Percentiles rank a stretch among this genome's conserved stretches.
These are phyloP conservation scores for Parachaetomium inaequale DNA, from an alignment of 495 filamentous ascomycete species.

Conservation along the genomic window DNA sequence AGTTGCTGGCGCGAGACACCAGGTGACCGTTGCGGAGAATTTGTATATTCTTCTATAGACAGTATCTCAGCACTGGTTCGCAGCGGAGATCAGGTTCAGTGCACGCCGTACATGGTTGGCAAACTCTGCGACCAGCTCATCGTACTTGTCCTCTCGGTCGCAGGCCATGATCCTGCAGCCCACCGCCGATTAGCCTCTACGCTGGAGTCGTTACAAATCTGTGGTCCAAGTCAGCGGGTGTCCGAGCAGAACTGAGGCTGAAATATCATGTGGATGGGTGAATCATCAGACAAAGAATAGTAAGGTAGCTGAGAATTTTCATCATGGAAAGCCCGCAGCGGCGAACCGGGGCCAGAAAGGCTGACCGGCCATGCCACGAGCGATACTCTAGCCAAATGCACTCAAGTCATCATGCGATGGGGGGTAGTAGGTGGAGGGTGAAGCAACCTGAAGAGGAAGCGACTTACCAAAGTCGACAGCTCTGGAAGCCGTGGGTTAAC, in stretches of 20 bases:
- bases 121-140: slow-evolving; percentile 73
- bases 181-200: slow-evolving; percentile 15
- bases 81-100: slow-evolving; percentile 30
- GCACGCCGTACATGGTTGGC: slow-evolving; percentile 57
- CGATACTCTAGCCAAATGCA: slow-evolving; percentile 99
- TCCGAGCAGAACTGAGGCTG: slow-evolving; percentile 1
- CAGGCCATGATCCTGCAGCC: slow-evolving; percentile 82
- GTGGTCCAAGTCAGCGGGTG: slow-evolving; percentile 23
- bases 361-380: slow-evolving; percentile 37
- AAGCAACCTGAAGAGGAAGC: neutral
- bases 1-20: slow-evolving; percentile 91
- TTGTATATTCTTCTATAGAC: slow-evolving; percentile 60
- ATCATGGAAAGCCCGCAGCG: slow-evolving; percentile 70
- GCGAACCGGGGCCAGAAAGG: slow-evolving; percentile 39
- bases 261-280: slow-evolving; percentile 11
- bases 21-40: slow-evolving; percentile 90
- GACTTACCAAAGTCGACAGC: slow-evolving; percentile 23
- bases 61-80: slow-evolving; percentile 54
- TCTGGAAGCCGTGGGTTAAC: slow-evolving; percentile 24
- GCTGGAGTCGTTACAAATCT: slow-evolving; percentile 7
- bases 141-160: slow-evolving; percentile 80
- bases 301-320: slow-evolving; percentile 97
- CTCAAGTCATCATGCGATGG: slow-evolving; percentile 91
- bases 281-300: slow-evolving; percentile 72
- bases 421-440: slow-evolving; percentile 5